Percentiles rank a stretch among this genome's conserved stretches.
Conservation (phyloP, 805 yeast genomes). For the Blastobotrys muscicola region DNA sequence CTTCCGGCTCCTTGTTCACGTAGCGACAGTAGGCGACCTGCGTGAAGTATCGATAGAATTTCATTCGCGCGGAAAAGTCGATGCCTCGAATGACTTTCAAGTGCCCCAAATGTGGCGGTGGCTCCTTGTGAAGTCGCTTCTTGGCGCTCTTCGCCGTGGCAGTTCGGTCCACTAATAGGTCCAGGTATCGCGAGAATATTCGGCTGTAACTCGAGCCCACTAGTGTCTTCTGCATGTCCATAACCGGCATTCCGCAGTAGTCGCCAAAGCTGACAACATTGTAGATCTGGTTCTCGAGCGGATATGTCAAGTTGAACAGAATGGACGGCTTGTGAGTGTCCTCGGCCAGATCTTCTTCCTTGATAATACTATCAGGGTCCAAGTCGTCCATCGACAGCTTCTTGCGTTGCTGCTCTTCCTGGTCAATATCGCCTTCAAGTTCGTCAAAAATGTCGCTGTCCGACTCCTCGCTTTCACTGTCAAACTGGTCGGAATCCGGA, state of each 20-base stretch:
- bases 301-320: conserved; percentile 44
- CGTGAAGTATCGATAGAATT: conserved; percentile 58
- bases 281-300: conserved; percentile 55
- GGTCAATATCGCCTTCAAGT: conserved; percentile 21
- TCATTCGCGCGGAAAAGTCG: conserved; percentile 65
- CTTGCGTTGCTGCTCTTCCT: conserved; percentile 7
- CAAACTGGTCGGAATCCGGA: conserved; percentile 24
- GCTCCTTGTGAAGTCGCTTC: conserved; percentile 14
- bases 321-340: conserved; percentile 1
- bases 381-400: conserved; percentile 1
- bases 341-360: not conserved
- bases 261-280: conserved; percentile 37
- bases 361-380: not conserved
- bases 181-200: conserved; percentile 44
- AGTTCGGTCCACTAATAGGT: conserved; percentile 35
- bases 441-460: conserved; percentile 27
- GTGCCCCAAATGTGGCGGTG: conserved; percentile 25
- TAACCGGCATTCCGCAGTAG: conserved; percentile 47
- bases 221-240: conserved; percentile 40
- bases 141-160: conserved; percentile 16
- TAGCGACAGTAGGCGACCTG: conserved; percentile 31
- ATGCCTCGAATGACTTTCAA: conserved; percentile 47
- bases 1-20: conserved; percentile 21
- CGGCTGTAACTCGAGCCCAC: conserved; percentile 48
- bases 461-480: conserved; percentile 23